Evolutionary conservation across 768 basidiomycete genomes (phyloP).

Genomic region (Psilocybe azurescens): DNA sequence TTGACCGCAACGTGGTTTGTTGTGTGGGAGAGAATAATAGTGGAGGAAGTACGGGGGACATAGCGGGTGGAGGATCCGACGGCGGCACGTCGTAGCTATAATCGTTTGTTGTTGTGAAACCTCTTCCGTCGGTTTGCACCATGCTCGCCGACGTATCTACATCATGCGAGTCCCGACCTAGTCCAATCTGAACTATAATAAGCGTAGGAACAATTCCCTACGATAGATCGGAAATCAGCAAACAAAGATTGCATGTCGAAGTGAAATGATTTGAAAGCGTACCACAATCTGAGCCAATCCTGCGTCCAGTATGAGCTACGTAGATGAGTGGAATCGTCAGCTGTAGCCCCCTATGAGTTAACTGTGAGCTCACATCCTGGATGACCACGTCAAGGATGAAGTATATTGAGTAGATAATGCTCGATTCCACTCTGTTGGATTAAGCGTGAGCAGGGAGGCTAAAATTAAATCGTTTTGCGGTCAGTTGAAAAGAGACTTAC

Average conservation of each 20-base stretch:
- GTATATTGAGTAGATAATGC: slow-evolving; percentile 34
- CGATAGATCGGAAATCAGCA: slow-evolving; percentile 6
- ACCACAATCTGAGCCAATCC: slow-evolving; percentile 33
- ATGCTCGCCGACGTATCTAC: slow-evolving; percentile 25
- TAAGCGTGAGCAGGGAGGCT: slow-evolving; percentile 19
- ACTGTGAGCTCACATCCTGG: slow-evolving; percentile 20
- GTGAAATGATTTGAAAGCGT: slow-evolving; percentile 8
- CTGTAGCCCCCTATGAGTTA: not conserved
- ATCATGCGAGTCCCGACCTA: slow-evolving; percentile 28
- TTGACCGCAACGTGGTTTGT: slow-evolving; percentile 18
- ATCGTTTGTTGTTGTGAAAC: slow-evolving; percentile 22
- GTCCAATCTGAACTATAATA: slow-evolving; percentile 36
- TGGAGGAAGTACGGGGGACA: slow-evolving; percentile 20
- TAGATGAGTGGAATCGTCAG: slow-evolving; percentile 2
- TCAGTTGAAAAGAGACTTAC: slow-evolving; percentile 22
- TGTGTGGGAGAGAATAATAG: slow-evolving; percentile 19
- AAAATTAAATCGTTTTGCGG: slow-evolving; percentile 2
- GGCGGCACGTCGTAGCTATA: slow-evolving; percentile 24
- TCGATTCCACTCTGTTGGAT: slow-evolving; percentile 36
- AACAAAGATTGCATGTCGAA: slow-evolving; percentile 1
- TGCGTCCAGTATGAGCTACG: slow-evolving; percentile 28
- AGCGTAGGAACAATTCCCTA: slow-evolving; percentile 38
- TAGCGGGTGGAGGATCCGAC: slow-evolving; percentile 21
- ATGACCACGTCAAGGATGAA: slow-evolving; percentile 31
- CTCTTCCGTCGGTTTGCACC: slow-evolving; percentile 27